These are phyloP conservation scores for Calonectria honghensis DNA, from an alignment of 2,329 filamentous ascomycete genomes.

Conservation along the genomic window DNA sequence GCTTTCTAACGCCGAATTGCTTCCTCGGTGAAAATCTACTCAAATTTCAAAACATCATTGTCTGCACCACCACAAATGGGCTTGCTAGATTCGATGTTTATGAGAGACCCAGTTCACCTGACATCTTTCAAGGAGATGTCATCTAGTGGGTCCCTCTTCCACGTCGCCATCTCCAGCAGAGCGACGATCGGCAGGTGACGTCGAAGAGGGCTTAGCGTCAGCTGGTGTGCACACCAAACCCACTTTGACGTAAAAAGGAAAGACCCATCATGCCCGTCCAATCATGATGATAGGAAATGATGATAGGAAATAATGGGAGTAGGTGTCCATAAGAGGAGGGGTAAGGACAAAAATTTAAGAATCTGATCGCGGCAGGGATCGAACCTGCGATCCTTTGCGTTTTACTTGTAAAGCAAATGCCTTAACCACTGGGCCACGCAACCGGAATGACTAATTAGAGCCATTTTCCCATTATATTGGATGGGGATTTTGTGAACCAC, in stretches of 20 bases:
- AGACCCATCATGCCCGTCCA: too few relatives aligned
- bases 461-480: neutral
- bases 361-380: slow-evolving; percentile 24
- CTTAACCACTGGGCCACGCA: slow-evolving; percentile 28
- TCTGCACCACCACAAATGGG: too few relatives aligned
- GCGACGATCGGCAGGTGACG: neutral
- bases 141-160: neutral
- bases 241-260: neutral
- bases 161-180: neutral
- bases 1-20: too few relatives aligned
- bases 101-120: too few relatives aligned
- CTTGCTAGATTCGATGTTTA: too few relatives aligned
- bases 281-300: neutral
- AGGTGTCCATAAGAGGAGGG: neutral
- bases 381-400: slow-evolving; percentile 27
- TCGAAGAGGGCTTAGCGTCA: neutral
- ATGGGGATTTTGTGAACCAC: too few relatives aligned
- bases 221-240: neutral
- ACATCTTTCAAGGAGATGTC: neutral
- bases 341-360: neutral
- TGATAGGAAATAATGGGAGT: neutral
- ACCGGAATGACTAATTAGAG: neutral
- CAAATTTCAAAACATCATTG: too few relatives aligned
- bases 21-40: too few relatives aligned
- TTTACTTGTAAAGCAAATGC: slow-evolving; percentile 27